Evolutionary conservation across 345 rosid species (phyloP), one percentile per base, ranked within the genome.

Genomic region (Citrus unshiu): DNA sequence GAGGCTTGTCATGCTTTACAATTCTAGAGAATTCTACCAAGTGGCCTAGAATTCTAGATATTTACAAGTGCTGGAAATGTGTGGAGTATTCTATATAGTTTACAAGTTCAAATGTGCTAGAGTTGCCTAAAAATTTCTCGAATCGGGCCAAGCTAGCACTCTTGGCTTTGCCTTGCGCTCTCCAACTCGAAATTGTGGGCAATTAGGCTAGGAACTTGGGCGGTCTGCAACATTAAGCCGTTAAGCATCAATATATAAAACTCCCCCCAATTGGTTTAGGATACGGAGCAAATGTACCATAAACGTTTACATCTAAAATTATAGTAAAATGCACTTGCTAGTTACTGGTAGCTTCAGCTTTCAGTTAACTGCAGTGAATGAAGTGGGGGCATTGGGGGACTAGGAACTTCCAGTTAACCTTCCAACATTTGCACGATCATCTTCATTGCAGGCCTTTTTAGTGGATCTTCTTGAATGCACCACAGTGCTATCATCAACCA

Each of bases 391-490:
- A 66, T 22, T 32, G 78, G 76, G 2, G 70, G 86, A 10, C 16
- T 18, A 32, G 84, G 80, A 49, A 78, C 80, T 24, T 84, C 61
- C 10, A 70, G 1, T 37, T 29, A 12, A 2, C 82, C 86, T 49
- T 78, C 84, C 3, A 84, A 12, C 84, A 84, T 84, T 37, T 34
- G 68, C 67, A 71, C 12, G 7, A 71, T 80, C 82, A 59, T 74
- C 63, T 81, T 84, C 78, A 67, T 75, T 27, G 76, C 7, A 29
- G 84, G 86, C 63, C 80, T 74, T 30, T 62, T 49, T 4, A 67
- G 71, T 18, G 84, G 78, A 49, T 84, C 84, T 27, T 84, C 86
- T 78, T 80, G 79, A 56, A 75, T 46, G 72, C 82, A 82, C 85
- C 82, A 82, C 0, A 78, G 30, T 54, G 73, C 82, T 78, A 65